Evolutionary conservation across 768 basidiomycete genomes (phyloP), one percentile per base, ranked within the genome.

Genomic region (Russula lepida): DNA sequence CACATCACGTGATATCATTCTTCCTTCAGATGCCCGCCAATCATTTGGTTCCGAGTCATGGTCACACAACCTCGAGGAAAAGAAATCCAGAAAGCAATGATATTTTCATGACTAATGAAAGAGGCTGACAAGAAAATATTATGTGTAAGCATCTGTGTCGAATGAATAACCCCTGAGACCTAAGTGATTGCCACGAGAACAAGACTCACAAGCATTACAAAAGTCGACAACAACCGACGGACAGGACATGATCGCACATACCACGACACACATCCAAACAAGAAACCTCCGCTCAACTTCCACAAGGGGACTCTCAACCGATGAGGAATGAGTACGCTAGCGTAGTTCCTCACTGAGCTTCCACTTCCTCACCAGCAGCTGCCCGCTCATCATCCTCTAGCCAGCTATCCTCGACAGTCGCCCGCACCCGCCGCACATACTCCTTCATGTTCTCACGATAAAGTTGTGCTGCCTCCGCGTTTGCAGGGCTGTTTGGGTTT

Each of bases 371-470:
- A 51, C 76, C 76, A 72, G 79, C 81, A 69, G 85, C 84, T 59
- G 84, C 85, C 58, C 78, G 75, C 27, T 90, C 88, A 39, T 79
- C 79, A 4, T 80, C 79, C 72, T 97, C 95, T 55, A 97, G 74
- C 95, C 94, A 97, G 61, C 90, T 93, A 71, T 92, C 88, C 75
- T 97, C 95, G 32, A 97, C 94, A 0, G 94, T 95, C 46, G 83
- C 84, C 75, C 95, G 91, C 32, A 98, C 95, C 57, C 93, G 75
- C 64, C 94, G 78, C 51, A 95, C 89, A 71, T 98, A 98, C 77
- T 98, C 95, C 76, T 97, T 98, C 89, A 95, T 94, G 70, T 97
- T 97, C 71, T 98, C 95, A 60, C 95, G 78, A 70, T 95, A 99
- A 63, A 99, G 74, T 74, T 94, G 92, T 6, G 97, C 97, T 0